phyloP scores from a whole-genome alignment of 192 early-diverging fungal species.

The Linnemannia hyalina region DNA sequence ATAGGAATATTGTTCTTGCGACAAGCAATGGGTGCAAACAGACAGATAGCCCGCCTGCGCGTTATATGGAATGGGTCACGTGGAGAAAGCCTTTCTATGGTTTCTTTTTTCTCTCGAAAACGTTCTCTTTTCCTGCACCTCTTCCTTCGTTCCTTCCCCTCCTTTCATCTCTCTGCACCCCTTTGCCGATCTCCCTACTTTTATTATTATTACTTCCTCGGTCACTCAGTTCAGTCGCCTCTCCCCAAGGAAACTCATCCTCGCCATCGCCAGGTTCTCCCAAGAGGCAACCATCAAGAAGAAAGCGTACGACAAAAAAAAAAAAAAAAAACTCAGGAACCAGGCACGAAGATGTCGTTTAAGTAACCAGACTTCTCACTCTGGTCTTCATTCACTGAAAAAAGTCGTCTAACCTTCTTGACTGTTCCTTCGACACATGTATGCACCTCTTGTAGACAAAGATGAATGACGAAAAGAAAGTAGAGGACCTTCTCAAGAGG shows the following conservation, averaged over 20 bases:
- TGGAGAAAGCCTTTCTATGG: not conserved
- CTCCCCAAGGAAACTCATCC: not conserved
- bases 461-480: conserved; percentile 51
- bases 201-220: not conserved
- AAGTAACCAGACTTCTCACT: not conserved
- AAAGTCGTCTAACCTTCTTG: not conserved
- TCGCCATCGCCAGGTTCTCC: not conserved
- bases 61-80: not conserved
- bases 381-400: not conserved
- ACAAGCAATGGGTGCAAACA: not conserved
- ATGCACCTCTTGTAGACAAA: not conserved
- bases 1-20: not conserved
- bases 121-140: not conserved
- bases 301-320: not conserved
- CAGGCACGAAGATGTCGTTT: not conserved
- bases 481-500: conserved; percentile 49
- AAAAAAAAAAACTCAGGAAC: not conserved
- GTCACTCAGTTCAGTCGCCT: not conserved
- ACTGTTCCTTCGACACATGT: not conserved
- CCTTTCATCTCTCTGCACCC: not conserved
- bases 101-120: not conserved
- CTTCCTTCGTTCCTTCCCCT: not conserved
- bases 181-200: not conserved
- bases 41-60: not conserved
- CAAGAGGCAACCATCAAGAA: not conserved